A percentile compares a stretch with the other conserved stretches of the same genome.
Conservation (phyloP, 331 rosid species). For the Phaseolus coccineus region DNA sequence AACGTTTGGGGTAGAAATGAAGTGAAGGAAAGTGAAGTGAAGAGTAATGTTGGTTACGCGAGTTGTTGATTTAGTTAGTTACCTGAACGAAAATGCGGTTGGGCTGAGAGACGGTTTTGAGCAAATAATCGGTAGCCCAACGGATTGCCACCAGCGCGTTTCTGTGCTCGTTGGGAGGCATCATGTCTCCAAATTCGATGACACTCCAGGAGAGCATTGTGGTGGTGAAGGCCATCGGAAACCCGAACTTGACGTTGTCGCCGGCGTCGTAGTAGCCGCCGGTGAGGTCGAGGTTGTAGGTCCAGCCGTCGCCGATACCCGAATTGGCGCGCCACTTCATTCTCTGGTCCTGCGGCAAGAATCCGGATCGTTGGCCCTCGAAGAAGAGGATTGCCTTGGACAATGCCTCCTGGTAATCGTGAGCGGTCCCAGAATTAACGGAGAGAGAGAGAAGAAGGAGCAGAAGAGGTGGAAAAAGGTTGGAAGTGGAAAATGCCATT, state of each 20-base stretch:
- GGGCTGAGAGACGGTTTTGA: conserved; percentile 84
- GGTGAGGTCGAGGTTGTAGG: conserved; percentile 73
- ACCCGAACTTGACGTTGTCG: conserved; percentile 83
- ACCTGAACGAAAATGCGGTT: conserved; percentile 94
- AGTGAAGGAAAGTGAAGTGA: too few species aligned
- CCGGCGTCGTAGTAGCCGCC: conserved; percentile 99
- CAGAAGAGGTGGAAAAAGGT: not conserved
- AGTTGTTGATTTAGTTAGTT: not conserved
- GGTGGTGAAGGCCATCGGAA: conserved; percentile 95
- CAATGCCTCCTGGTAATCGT: conserved; percentile 79
- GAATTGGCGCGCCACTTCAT: conserved; percentile 72
- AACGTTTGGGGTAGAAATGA: not conserved
- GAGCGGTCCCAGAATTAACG: conserved; percentile 19
- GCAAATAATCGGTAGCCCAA: conserved; percentile 90
- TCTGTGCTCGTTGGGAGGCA: conserved; percentile 70
- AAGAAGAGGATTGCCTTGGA: conserved; percentile 79
- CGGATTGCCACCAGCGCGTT: conserved; percentile 76
- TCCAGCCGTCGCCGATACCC: conserved; percentile 81
- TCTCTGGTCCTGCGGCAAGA: conserved; percentile 73
- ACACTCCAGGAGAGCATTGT: conserved; percentile 96
- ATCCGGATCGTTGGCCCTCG: conserved; percentile 91
- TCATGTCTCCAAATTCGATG: conserved; percentile 78
- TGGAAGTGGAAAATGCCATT: conserved; percentile 19
- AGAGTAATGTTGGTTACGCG: not conserved
- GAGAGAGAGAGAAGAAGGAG: not conserved